Base-by-base conservation (phyloP, 306 rosid genomes). In the Herpetospermum pedunculosum region DNA sequence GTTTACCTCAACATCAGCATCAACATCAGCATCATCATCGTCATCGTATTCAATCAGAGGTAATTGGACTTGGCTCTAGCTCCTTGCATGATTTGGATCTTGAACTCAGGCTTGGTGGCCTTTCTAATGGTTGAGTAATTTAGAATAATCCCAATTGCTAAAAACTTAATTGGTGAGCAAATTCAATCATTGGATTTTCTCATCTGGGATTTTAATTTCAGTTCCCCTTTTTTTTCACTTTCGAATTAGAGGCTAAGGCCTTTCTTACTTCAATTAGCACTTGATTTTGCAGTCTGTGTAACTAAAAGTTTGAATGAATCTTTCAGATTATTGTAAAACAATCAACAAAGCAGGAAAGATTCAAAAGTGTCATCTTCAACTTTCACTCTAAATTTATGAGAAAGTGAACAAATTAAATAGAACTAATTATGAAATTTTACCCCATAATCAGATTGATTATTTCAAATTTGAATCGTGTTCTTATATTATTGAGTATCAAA, bases 61-160 rank as follows among this genome's bases (percentile, higher is more conserved):
- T 41, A 67, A 67, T 23, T 67, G 72, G 35, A 67, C 35, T 38
- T 23, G 41, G 72, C 35, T 67, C 72, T 67, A 67, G 21, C 35
- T 25, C 52, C 19, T 40, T 67, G 2, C 72, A 67, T 67, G 72
- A 67, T 38, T 40, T 67, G 52, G 72, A 67, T 67, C 72, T 67
- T 40, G 72, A 67, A 41, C 72, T 67, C 53, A 67, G 72, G 53
- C 72, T 67, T 40, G 72, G 72, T 19, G 72, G 71, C 8, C 35
- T 67, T 28, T 64, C 49, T 64, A 21, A 64, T 38, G 29, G 72
- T 64, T 67, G 52, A 67, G 53, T 21, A 21, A 65, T 11, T 55
- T 12, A 37, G 41, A 54, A 54, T 21, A 44, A 13, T 44, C 26
- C 4, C 5, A 60, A 32, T 30, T 32, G 6, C 69, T 32, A 40